phyloP scores from a whole-genome alignment of 371 early-diverging fungal genomes.

The Mucor circinelloides region DNA sequence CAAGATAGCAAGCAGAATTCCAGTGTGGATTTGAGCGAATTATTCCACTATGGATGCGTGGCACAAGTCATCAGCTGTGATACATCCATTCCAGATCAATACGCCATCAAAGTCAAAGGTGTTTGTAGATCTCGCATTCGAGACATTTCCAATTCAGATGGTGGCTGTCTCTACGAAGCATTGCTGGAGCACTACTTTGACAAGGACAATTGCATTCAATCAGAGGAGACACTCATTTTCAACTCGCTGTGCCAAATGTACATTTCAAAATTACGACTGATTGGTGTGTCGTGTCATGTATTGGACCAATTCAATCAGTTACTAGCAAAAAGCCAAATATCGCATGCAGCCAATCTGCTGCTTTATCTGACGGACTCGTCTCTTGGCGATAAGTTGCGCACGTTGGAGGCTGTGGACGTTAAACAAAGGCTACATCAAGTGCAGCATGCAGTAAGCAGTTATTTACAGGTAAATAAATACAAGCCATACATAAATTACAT shows the following conservation, averaged over 20 bases:
- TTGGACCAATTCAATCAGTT: constrained; percentile 60
- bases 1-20: neutral
- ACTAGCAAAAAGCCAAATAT: constrained; percentile 49
- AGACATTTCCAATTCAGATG: constrained; percentile 24
- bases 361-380: constrained; percentile 68
- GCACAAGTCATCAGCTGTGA: constrained; percentile 31
- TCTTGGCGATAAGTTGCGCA: constrained; percentile 66
- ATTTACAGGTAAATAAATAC: constrained; percentile 62
- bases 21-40: constrained; percentile 8
- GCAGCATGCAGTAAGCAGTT: constrained; percentile 62
- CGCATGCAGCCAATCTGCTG: constrained; percentile 67
- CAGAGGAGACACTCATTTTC: constrained; percentile 19
- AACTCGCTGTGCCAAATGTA: constrained; percentile 58
- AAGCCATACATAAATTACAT: neutral
- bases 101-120: constrained; percentile 32
- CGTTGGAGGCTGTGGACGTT: constrained; percentile 58
- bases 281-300: constrained; percentile 63
- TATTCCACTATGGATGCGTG: constrained; percentile 33
- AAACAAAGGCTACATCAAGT: constrained; percentile 56
- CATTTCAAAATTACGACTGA: constrained; percentile 56
- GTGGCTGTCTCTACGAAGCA: constrained; percentile 17
- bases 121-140: constrained; percentile 34
- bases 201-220: neutral
- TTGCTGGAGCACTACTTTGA: constrained; percentile 16
- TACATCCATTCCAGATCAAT: constrained; percentile 22